Conservation (phyloP, 768 basidiomycete species). For the Postia placenta region DNA sequence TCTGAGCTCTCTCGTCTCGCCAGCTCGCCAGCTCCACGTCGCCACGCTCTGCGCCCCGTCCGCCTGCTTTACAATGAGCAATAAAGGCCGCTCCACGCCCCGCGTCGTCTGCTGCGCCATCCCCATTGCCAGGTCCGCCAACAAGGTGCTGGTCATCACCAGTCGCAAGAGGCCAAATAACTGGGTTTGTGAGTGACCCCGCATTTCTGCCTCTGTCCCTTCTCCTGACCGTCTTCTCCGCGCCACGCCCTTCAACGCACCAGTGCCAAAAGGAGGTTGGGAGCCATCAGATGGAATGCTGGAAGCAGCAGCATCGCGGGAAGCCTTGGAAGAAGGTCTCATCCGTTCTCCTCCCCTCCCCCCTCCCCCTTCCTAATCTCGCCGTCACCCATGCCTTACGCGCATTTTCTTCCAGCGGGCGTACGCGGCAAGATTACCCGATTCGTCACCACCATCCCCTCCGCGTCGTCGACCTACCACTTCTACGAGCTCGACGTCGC, state of each 20-base stretch:
- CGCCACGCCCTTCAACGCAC: constrained; percentile 2
- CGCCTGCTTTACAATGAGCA: constrained; percentile 31
- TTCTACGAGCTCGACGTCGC: constrained; percentile 87
- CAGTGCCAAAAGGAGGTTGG: constrained; percentile 94
- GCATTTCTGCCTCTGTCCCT: constrained; percentile 6
- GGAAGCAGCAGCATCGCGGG: constrained; percentile 84
- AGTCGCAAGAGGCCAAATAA: constrained; percentile 74
- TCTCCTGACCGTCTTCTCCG: constrained; percentile 8
- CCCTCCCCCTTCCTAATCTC: constrained; percentile 38
- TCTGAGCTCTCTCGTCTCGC: constrained; percentile 1
- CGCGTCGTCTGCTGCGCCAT: constrained; percentile 91
- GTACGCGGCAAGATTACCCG: constrained; percentile 83
- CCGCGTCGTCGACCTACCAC: constrained; percentile 78
- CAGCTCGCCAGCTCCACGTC: too few relatives aligned
- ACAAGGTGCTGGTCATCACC: constrained; percentile 78
- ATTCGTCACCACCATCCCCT: constrained; percentile 77
- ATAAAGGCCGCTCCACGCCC: constrained; percentile 74
- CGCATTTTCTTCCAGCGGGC: constrained; percentile 55
- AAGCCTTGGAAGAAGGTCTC: constrained; percentile 96
- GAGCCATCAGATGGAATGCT: constrained; percentile 74
- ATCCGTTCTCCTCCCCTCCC: constrained; percentile 73
- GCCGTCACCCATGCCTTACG: constrained; percentile 21
- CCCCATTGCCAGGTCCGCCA: constrained; percentile 66
- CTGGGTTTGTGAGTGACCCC: constrained; percentile 79
- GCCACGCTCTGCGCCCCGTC: neutral